phyloP scores from a whole-genome alignment of 352 stramenopile genomes.

The Pythium plurisporium region DNA sequence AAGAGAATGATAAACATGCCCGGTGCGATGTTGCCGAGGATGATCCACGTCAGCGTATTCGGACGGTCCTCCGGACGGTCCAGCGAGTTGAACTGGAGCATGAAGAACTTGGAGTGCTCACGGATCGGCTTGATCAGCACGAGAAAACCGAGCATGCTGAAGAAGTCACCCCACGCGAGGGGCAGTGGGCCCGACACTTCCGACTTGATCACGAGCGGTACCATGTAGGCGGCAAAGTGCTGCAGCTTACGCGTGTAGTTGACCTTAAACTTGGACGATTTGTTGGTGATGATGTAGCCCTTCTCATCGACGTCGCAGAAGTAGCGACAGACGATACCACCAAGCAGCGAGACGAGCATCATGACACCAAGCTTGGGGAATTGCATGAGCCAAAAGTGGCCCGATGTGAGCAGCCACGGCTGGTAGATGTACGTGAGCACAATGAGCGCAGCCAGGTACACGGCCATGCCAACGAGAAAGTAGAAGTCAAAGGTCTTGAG shows the following conservation, averaged over 20 bases:
- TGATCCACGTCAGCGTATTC: constrained; percentile 37
- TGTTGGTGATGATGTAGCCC: constrained; percentile 81
- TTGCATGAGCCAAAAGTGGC: constrained; percentile 27
- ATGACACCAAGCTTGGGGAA: constrained; percentile 50
- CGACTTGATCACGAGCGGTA: constrained; percentile 71
- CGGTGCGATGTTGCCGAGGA: constrained; percentile 46
- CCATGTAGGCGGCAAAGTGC: constrained; percentile 72
- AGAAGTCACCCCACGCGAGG: constrained; percentile 79
- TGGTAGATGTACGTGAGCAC: constrained; percentile 47
- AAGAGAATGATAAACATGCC: constrained; percentile 78
- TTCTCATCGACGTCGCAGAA: constrained; percentile 81
- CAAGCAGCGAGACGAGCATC: constrained; percentile 65
- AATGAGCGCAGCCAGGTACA: constrained; percentile 39
- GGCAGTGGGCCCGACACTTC: constrained; percentile 49
- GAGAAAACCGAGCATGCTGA: constrained; percentile 76
- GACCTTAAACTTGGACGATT: constrained; percentile 76
- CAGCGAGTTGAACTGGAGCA: constrained; percentile 87
- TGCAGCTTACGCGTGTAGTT: constrained; percentile 86
- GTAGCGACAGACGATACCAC: constrained; percentile 74
- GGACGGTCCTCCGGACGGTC: constrained; percentile 79
- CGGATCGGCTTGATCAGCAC: constrained; percentile 81
- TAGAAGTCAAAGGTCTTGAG: constrained; percentile 51
- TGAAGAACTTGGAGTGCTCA: constrained; percentile 77
- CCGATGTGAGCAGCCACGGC: constrained; percentile 34
- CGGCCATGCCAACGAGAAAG: constrained; percentile 48